These are phyloP conservation scores for Phytophthora fragariae DNA, from an alignment of 352 stramenopile species.

Conservation along the genomic window DNA sequence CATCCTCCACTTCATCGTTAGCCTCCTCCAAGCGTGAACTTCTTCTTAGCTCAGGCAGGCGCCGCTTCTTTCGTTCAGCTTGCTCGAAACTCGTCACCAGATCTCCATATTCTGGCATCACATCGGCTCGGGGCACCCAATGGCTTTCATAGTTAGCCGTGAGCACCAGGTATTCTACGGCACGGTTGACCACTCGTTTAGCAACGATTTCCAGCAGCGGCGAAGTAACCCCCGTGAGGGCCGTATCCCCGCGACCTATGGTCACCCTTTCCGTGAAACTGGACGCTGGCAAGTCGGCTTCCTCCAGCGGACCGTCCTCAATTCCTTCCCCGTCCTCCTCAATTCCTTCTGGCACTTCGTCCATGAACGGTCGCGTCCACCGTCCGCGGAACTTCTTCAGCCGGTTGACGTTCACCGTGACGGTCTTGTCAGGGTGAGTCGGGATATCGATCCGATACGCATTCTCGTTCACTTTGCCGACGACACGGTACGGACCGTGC, in stretches of 20 bases:
- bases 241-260: constrained; percentile 1
- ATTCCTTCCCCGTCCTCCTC: neutral
- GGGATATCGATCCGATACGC: constrained; percentile 6
- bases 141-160: too few relatives aligned
- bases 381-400: constrained; percentile 1
- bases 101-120: too few relatives aligned
- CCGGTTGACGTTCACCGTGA: constrained; percentile 10
- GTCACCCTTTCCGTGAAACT: neutral
- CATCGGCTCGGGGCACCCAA: too few relatives aligned
- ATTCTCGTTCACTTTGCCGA: neutral
- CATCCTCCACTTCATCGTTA: constrained; percentile 1
- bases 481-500: too few relatives aligned
- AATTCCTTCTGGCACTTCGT: neutral
- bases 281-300: neutral
- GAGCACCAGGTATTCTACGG: too few relatives aligned
- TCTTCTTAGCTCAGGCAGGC: neutral
- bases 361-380: constrained; percentile 1
- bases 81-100: neutral
- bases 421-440: constrained; percentile 4
- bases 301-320: neutral
- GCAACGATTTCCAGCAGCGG: neutral
- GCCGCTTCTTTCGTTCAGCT: neutral
- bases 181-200: too few relatives aligned
- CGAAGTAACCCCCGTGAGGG: neutral
- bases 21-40: constrained; percentile 1